phyloP scores from a whole-genome alignment of 257 asterid genomes.

The Parsonsia alboflavescens region DNA sequence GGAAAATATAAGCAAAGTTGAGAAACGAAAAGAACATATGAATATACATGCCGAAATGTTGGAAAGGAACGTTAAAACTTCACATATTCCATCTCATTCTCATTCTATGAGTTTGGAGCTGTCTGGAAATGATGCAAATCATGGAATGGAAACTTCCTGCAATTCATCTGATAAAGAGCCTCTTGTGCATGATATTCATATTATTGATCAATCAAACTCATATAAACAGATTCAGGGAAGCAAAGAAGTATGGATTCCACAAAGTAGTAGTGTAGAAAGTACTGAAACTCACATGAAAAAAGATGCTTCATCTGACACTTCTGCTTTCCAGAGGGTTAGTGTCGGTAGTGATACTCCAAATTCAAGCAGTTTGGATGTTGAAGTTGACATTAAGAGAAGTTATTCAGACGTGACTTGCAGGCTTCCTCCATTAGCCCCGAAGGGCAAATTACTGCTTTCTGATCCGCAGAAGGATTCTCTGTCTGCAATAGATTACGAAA shows the following conservation, averaged over 20 bases:
- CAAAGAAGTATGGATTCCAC: background rate
- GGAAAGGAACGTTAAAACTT: conserved; percentile 26
- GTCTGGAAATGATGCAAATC: conserved; percentile 20
- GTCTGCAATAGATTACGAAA: conserved; percentile 46
- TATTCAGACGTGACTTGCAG: conserved; percentile 30
- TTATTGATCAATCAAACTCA: conserved; percentile 17
- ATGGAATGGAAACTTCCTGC: conserved; percentile 15
- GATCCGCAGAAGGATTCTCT: conserved; percentile 39
- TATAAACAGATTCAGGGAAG: conserved; percentile 15
- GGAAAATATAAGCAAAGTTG: conserved; percentile 14
- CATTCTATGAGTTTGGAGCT: conserved; percentile 9
- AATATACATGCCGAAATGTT: conserved; percentile 1
- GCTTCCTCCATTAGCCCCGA: conserved; percentile 56
- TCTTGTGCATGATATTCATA: conserved; percentile 34
- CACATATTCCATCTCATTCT: conserved; percentile 12
- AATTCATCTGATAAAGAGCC: conserved; percentile 18
- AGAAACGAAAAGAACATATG: conserved; percentile 20
- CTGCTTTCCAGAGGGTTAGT: conserved; percentile 18
- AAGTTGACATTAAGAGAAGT: conserved; percentile 31
- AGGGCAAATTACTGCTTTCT: conserved; percentile 24
- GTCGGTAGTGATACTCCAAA: conserved; percentile 15
- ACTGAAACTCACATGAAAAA: conserved; percentile 9
- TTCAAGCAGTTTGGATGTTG: conserved; percentile 21
- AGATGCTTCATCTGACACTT: conserved; percentile 24
- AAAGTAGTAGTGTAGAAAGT: conserved; percentile 12